Evolutionary conservation across 176 grass and related monocot species (phyloP).

Genomic region (Oryza australiensis): DNA sequence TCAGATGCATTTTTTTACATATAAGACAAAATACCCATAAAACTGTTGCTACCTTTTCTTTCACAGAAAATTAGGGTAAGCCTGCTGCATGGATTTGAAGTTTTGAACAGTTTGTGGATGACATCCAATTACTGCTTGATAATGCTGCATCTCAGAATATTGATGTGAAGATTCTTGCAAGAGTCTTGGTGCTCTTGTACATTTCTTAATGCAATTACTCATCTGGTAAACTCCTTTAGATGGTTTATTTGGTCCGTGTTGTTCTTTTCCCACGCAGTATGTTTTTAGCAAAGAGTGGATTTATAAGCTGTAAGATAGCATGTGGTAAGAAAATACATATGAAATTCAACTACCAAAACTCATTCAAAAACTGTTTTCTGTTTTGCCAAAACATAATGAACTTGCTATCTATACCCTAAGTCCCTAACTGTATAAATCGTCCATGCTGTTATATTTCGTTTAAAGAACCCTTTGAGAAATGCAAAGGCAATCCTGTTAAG

Average conservation of each 20-base stretch:
- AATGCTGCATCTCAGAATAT: conserved; percentile 4
- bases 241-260: conserved; percentile 7
- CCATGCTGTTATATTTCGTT: not conserved
- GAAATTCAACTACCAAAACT: not conserved
- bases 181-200: not conserved
- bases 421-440: not conserved
- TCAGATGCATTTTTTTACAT: not conserved
- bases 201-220: conserved; percentile 9
- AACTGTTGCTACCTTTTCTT: not conserved
- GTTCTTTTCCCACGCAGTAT: not conserved
- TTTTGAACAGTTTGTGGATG: not conserved
- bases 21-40: not conserved
- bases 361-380: not conserved
- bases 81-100: not conserved
- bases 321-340: not conserved
- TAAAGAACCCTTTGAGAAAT: not conserved
- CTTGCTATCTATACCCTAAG: not conserved
- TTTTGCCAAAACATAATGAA: not conserved
- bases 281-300: not conserved
- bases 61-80: not conserved
- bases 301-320: not conserved
- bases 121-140: not conserved
- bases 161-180: not conserved
- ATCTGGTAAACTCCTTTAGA: conserved; percentile 2
- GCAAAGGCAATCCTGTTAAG: not conserved